These are phyloP conservation scores for Mentha longifolia DNA, from an alignment of 257 asterid species.

Conservation along the genomic window DNA sequence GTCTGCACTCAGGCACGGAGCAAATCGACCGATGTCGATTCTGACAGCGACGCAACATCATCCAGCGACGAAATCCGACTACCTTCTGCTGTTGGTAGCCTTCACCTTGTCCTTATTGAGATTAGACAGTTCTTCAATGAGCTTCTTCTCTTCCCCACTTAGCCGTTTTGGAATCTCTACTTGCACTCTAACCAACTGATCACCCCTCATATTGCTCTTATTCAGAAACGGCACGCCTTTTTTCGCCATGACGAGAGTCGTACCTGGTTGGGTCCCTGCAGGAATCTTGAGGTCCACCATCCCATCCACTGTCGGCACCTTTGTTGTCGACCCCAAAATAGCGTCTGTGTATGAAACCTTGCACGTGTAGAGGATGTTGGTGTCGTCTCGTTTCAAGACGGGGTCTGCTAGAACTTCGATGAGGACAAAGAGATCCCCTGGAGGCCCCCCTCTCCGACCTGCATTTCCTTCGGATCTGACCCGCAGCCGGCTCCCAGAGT, in stretches of 20 bases:
- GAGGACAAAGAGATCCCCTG: conserved; percentile 87
- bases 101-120: conserved; percentile 62
- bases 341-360: conserved; percentile 91
- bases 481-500: conserved; percentile 83
- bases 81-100: conserved; percentile 67
- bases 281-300: conserved; percentile 87
- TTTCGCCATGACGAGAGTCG: conserved; percentile 90
- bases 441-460: conserved; percentile 89
- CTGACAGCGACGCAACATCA: not conserved
- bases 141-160: conserved; percentile 89
- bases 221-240: conserved; percentile 84
- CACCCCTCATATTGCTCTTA: conserved; percentile 86
- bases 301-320: conserved; percentile 96
- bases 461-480: conserved; percentile 94
- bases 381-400: conserved; percentile 79
- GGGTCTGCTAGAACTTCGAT: conserved; percentile 83
- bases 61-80: conserved; percentile 10
- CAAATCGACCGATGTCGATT: not conserved
- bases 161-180: conserved; percentile 96
- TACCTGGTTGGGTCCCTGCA: conserved; percentile 91
- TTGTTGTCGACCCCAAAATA: conserved; percentile 75
- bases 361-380: conserved; percentile 83
- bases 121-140: conserved; percentile 81
- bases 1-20: conserved; percentile 13
- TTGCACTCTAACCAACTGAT: conserved; percentile 92